These are phyloP conservation scores for Microcos paniculata DNA, from an alignment of 345 rosid species.

Conservation along the genomic window DNA sequence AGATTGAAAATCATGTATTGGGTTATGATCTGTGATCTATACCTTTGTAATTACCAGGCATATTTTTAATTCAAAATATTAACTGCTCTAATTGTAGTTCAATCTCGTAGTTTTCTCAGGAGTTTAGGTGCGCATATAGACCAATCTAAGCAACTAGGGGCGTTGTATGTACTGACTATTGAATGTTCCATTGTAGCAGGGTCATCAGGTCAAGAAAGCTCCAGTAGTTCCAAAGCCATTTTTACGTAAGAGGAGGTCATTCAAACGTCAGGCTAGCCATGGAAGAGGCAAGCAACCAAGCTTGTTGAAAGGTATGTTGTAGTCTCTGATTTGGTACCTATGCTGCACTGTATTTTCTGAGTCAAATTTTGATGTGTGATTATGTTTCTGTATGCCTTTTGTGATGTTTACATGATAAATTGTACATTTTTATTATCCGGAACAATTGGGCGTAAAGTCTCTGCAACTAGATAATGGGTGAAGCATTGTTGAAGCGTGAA, in stretches of 20 bases:
- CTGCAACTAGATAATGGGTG: too few relatives aligned
- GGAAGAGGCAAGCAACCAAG: slow-evolving; percentile 73
- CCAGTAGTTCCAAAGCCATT: slow-evolving; percentile 53
- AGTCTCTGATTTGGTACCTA: background rate
- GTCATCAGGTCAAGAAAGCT: slow-evolving; percentile 59
- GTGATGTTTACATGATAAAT: too few relatives aligned
- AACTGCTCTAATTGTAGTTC: background rate
- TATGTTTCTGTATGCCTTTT: background rate
- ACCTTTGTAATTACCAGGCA: background rate
- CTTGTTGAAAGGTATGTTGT: slow-evolving; percentile 52
- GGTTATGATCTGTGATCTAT: background rate
- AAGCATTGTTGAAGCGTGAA: background rate
- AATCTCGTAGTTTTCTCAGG: background rate
- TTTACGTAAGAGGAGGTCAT: slow-evolving; percentile 74
- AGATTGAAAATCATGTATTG: background rate
- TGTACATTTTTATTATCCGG: too few relatives aligned
- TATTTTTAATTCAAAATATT: background rate
- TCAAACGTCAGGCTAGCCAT: slow-evolving; percentile 69
- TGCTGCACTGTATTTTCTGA: background rate
- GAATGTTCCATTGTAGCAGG: slow-evolving; percentile 40
- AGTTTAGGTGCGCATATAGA: background rate
- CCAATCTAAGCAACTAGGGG: too few relatives aligned
- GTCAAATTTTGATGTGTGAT: background rate
- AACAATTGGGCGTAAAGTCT: too few relatives aligned
- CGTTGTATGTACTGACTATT: too few relatives aligned